Percentiles rank a stretch among this genome's conserved stretches.
Conservation (phyloP, 169 alveolate species). For the Cryptosporidium viatorum region DNA sequence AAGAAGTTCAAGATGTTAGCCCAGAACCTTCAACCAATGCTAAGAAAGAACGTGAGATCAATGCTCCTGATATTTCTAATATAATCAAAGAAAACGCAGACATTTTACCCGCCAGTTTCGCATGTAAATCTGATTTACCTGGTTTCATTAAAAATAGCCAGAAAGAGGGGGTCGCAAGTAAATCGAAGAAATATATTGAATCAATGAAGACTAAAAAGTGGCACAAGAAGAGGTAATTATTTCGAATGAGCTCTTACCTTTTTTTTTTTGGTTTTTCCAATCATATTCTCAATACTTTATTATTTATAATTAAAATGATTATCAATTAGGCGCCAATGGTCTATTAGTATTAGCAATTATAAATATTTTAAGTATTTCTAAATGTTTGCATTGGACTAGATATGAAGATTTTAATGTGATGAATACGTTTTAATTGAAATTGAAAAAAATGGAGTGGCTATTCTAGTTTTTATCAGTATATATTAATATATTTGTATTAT, state of each 20-base stretch:
- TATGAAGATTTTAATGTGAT: too few species aligned
- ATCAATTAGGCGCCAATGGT: neutral
- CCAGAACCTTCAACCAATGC: neutral
- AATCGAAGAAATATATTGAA: conserved; percentile 42
- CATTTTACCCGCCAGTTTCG: conserved; percentile 47
- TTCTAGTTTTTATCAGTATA: too few species aligned
- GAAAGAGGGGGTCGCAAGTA: neutral
- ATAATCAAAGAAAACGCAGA: conserved; percentile 19
- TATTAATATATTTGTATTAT: neutral
- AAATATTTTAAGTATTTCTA: too few species aligned
- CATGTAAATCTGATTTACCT: conserved; percentile 8
- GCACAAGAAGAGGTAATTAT: conserved; percentile 19
- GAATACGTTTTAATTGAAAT: too few species aligned
- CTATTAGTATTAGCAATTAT: neutral
- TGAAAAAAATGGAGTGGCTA: too few species aligned
- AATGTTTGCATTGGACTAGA: too few species aligned
- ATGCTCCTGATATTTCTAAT: conserved; percentile 9
- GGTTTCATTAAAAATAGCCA: conserved; percentile 23
- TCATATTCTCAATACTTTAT: neutral
- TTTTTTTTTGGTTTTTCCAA: neutral
- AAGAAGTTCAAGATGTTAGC: neutral
- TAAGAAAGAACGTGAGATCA: neutral
- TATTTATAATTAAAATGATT: neutral
- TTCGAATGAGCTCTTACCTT: neutral
- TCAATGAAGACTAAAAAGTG: conserved; percentile 69